Evolutionary conservation across 306 rosid genomes (phyloP), one percentile per base, ranked within the genome.

Genomic region (Calophaca sinica): DNA sequence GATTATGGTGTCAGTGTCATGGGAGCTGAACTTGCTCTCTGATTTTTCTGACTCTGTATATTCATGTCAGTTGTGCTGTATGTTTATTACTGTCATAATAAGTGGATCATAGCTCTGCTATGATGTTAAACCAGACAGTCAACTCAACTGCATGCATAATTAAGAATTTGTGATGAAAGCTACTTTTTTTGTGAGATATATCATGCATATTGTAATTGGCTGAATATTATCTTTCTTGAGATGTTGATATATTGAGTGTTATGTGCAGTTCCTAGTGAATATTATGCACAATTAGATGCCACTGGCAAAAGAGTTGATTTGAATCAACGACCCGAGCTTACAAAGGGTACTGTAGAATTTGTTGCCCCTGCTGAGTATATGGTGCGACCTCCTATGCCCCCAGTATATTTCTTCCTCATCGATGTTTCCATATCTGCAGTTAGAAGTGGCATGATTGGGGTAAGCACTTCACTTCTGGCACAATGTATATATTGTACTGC

Each of bases 341-440:
- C 84, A 41, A 84, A 81, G 80, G 99, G 99, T 53, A 90, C 97
- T 32, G 94, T 96, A 78, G 99, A 96, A 80, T 96, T 96, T 88
- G 98, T 96, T 76, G 99, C 99, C 78, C 97, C 99, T 71, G 91
- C 99, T 6, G 99, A 92, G 83, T 92, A 96, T 84, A 96, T 96
- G 99, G 96, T 92, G 85, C 98, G 99, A 77, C 97, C 98, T 51
- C 98, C 99, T 74, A 96, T 96, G 99, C 99, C 99, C 10, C 99
- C 99, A 57, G 88, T 92, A 38, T 96, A 89, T 82, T 96, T 96
- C 85, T 96, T 96, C 88, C 96, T 96, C 80, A 96, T 96, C 0
- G 98, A 96, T 29, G 99, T 92, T 80, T 96, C 99, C 46, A 75
- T 86, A 57, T 89, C 97, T 74, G 97, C 99, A 6, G 98, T 87